Evolutionary conservation across 23 red algal genomes (phyloP), one percentile per base, ranked within the genome.

Genomic region (Gracilaria vermiculophylla): DNA sequence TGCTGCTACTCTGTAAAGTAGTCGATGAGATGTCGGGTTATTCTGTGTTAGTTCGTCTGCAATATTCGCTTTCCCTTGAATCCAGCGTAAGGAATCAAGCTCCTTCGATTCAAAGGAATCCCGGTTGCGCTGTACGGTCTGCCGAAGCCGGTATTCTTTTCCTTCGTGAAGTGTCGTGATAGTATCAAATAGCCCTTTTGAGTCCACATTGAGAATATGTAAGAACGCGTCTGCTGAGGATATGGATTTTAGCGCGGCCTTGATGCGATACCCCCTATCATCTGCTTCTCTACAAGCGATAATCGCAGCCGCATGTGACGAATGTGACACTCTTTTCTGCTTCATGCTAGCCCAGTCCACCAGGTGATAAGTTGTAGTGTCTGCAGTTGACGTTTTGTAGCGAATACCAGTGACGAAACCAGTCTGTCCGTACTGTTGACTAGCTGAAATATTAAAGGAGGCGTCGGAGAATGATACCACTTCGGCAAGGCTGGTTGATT

Each of bases 291-390:
- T 31, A 53, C 54, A 48, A 5, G 78, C 78, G 28, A 82, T 12
- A 21, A 82, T 82, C 1, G 64, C 78, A 11, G 78, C 78, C 14
- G 32, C 42, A 82, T 82, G 66, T 21, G 78, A 82, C 4, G 78
- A 82, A 39, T 82, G 35, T 4, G 45, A 43, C 3, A 82, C 57
- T 65, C 41, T 17, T 25, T 40, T 61, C 24, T 65, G 78, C 37
- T 82, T 82, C 0, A 54, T 40, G 20, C 31, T 64, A 6, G 58
- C 20, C 78, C 0, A 82, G 24, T 82, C 53, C 15, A 64, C 40
- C 8, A 64, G n/a, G 20, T 82, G 58, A 47, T 24, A 82, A 13
- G 36, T 65, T 13, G 5, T 47, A 8, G 53, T 47, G 24, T 37
- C 47, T 34, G 0, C 2, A 20, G 16, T 32, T 23, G 3, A 2